Percentiles rank a stretch among this genome's conserved stretches.
Evolutionary conservation across 2,329 filamentous ascomycete species (phyloP).

Genomic region (Lizonia empirigonia): DNA sequence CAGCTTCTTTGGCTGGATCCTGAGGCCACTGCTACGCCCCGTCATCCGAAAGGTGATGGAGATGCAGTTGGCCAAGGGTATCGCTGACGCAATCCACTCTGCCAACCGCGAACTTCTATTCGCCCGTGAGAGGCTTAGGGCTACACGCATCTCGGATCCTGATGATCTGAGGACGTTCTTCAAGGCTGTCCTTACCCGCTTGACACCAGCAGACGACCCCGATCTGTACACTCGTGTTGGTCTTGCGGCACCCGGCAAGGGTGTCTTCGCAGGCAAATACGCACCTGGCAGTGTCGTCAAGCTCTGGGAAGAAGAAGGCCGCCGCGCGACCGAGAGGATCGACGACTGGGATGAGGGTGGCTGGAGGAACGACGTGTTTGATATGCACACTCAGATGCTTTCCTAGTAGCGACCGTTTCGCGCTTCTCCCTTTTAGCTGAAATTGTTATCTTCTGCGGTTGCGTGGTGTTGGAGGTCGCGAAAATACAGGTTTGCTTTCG

Average conservation of each 20-base stretch:
- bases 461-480: not conserved
- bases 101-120: constrained; percentile 87
- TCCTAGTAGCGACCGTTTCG: constrained; percentile 1
- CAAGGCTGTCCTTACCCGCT: constrained; percentile 76
- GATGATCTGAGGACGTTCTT: constrained; percentile 81
- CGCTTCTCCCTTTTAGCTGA: not conserved
- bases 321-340: constrained; percentile 71
- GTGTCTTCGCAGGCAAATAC: constrained; percentile 82
- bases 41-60: constrained; percentile 81
- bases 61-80: constrained; percentile 72
- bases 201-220: constrained; percentile 74
- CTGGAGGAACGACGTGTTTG: constrained; percentile 88
- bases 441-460: not conserved
- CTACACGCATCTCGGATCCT: constrained; percentile 81
- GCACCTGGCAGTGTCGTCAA: constrained; percentile 87
- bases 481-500: constrained; percentile 1
- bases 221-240: constrained; percentile 78
- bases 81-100: constrained; percentile 71
- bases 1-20: constrained; percentile 76
- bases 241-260: constrained; percentile 63
- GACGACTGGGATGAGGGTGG: constrained; percentile 73
- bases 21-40: constrained; percentile 83
- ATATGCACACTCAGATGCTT: constrained; percentile 52
- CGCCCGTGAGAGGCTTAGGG: constrained; percentile 83
- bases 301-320: constrained; percentile 84